Evolutionary conservation across 441 rosid species (phyloP).

Genomic region (Omphalea diandra): DNA sequence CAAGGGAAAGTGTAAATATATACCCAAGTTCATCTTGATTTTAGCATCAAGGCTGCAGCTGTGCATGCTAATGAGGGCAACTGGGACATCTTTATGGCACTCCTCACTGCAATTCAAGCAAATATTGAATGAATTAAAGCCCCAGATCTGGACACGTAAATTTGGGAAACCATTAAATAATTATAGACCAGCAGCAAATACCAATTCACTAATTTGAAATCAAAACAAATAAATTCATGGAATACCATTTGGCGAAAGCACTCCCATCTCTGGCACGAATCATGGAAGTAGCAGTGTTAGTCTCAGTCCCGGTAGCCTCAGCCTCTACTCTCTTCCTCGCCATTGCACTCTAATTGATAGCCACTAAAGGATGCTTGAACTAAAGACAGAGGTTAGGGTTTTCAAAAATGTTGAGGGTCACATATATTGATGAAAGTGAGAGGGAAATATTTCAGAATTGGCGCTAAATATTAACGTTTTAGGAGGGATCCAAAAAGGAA

Average conservation of each 20-base stretch:
- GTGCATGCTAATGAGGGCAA: conserved; percentile 77
- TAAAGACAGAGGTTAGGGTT: too few species aligned
- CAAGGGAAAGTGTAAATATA: too few species aligned
- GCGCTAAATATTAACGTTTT: too few species aligned
- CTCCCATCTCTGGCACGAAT: conserved; percentile 77
- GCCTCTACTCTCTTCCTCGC: conserved; percentile 82
- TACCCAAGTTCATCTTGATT: conserved; percentile 80
- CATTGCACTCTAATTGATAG: too few species aligned
- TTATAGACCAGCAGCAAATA: neutral
- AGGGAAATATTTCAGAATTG: too few species aligned
- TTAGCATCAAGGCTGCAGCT: conserved; percentile 85
- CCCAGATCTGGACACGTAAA: too few species aligned
- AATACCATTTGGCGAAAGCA: conserved; percentile 75
- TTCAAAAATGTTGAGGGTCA: too few species aligned
- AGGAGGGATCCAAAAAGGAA: too few species aligned
- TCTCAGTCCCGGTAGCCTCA: conserved; percentile 16
- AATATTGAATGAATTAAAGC: too few species aligned
- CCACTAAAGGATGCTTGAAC: too few species aligned
- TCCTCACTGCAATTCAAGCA: conserved; percentile 51
- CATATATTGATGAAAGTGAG: too few species aligned
- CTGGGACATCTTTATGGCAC: conserved; percentile 70
- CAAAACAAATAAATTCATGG: neutral
- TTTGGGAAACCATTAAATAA: too few species aligned
- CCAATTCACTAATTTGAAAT: neutral
- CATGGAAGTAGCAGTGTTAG: conserved; percentile 32